Base-by-base conservation (phyloP, 129 eudicot genomes). In the Arctium minus region DNA sequence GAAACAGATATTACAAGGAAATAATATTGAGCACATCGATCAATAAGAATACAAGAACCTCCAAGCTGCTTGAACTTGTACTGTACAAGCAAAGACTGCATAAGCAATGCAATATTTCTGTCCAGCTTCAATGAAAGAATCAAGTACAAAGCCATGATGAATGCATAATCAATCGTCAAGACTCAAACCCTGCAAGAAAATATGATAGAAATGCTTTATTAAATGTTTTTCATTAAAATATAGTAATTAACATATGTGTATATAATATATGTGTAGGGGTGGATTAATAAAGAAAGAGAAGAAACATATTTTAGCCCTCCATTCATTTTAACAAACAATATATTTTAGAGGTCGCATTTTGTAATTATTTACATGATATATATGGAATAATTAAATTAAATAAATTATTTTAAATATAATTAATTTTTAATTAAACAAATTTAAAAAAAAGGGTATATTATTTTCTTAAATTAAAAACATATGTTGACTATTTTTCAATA, bases 111-210 rank as follows among this genome's bases (percentile, higher is more conserved):
- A 29, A 22, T 22, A 18, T 67, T 18, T 73, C 81, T 74, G 70
- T 65, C 75, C 76, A 77, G 15, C 79, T 80, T 75, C 84, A 79
- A 65, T 79, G 29, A 84, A 84, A 84, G 80, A 79, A 79, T 79
- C 53, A 37, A 64, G 64, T 2, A 83, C 73, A 32, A 84, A 78
- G 39, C 40, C 31, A 72, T 79, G 76, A 78, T 79, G 31, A 31
- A 22, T 65, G 70, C 70, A 65, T 65, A 44, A 70, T 67, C 62
- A 8, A 22, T 33, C 7, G 18, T 73, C 65, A 73, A 72, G 42
- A 73, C 67, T 48, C 77, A 48, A 72, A 77, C 33, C 83, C 83
- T 79, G 83, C 87, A 42, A 84, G 36, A 40, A 60, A 46, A 56
- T 44, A 32, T 68, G 46, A 37, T 3, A 44, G 48, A 46, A 30